Evolutionary conservation across 148 eudicot species (phyloP).

Genomic region (Camellia lanceoleosa): DNA sequence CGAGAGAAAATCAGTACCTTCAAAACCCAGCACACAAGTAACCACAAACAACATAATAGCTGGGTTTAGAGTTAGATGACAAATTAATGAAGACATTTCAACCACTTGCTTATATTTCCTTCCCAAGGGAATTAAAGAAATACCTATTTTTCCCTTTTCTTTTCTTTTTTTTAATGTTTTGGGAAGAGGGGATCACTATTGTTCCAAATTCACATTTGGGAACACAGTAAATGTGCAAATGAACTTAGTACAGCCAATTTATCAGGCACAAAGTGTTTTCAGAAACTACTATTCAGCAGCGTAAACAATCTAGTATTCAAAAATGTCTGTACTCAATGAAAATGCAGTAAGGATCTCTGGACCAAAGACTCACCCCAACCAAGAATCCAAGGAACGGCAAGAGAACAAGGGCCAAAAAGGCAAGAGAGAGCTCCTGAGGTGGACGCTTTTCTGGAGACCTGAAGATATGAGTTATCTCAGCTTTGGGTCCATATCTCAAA

Average conservation of each 20-base stretch:
- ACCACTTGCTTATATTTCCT: neutral
- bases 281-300: neutral
- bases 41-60: neutral
- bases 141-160: neutral
- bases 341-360: neutral
- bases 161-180: neutral
- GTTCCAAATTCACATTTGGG: neutral
- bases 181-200: neutral
- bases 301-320: neutral
- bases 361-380: constrained; percentile 66
- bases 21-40: neutral
- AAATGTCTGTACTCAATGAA: neutral
- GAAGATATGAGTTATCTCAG: constrained; percentile 87
- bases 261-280: neutral
- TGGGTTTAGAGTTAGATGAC: neutral
- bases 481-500: constrained; percentile 80
- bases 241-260: neutral
- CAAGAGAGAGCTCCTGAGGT: constrained; percentile 64
- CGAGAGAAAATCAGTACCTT: neutral
- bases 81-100: neutral
- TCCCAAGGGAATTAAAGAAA: neutral
- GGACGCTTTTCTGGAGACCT: constrained; percentile 87
- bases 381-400: constrained; percentile 81
- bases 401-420: constrained; percentile 69
- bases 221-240: neutral